Percentiles rank a stretch among this genome's conserved stretches.
phyloP scores from a whole-genome alignment of 2,329 filamentous ascomycete genomes.

The Exophiala oligosperma region DNA sequence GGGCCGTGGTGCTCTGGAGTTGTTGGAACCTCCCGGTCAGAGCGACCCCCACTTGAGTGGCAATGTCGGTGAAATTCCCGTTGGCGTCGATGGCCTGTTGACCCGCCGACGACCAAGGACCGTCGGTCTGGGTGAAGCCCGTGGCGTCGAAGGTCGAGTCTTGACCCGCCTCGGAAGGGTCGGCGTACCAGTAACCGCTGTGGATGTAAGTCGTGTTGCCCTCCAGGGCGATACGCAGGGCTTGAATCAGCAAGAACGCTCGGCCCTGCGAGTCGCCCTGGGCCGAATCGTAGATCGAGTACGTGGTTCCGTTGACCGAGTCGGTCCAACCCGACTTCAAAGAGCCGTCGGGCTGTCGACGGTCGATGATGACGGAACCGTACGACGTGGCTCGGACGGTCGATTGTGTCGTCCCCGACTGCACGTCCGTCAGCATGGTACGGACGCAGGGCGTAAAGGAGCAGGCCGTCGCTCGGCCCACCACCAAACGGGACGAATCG shows the following conservation, averaged over 20 bases:
- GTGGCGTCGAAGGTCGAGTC: conserved; percentile 12
- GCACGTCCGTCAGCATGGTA: conserved; percentile 8
- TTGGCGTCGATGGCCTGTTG: conserved; percentile 17
- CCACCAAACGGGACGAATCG: conserved; percentile 1
- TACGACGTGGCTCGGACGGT: conserved; percentile 3
- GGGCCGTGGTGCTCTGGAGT: background rate
- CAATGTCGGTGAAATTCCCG: conserved; percentile 13
- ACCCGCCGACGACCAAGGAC: conserved; percentile 15
- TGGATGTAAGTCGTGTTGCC: conserved; percentile 17
- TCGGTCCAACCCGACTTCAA: conserved; percentile 7
- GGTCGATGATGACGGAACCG: conserved; percentile 3
- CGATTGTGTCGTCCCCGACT: background rate
- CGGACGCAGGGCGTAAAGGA: conserved; percentile 15
- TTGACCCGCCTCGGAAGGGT: conserved; percentile 1
- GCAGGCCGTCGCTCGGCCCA: conserved; percentile 12
- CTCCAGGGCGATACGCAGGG: conserved; percentile 14
- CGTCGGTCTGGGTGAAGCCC: conserved; percentile 1
- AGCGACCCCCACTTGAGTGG: conserved; percentile 7
- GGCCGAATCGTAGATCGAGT: conserved; percentile 31
- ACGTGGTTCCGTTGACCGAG: conserved; percentile 35
- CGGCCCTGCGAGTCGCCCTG: conserved; percentile 6
- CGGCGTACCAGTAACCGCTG: conserved; percentile 8
- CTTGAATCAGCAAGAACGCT: conserved; percentile 12
- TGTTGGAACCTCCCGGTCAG: conserved; percentile 18
- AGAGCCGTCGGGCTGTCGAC: background rate